Evolutionary conservation across 2,329 filamentous ascomycete species (phyloP).

Genomic region (Elsinoe necatrix): DNA sequence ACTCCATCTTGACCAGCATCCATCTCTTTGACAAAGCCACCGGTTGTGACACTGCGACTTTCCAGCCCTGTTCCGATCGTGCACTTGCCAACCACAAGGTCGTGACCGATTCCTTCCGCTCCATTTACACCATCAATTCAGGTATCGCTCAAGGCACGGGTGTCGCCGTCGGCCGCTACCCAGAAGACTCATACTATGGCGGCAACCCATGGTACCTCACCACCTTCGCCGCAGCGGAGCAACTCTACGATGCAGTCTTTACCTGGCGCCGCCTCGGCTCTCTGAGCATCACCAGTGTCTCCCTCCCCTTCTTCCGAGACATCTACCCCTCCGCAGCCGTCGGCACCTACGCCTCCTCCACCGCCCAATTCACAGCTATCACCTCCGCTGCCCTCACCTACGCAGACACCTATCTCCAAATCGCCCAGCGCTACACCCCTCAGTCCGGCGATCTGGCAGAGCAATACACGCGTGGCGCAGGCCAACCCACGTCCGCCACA

Average conservation of each 20-base stretch:
- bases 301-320: constrained; percentile 63
- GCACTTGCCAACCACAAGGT: constrained; percentile 65
- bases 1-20: constrained; percentile 51
- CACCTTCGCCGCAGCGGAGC: constrained; percentile 69
- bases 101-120: constrained; percentile 66
- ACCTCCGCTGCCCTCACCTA: constrained; percentile 55
- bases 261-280: constrained; percentile 58
- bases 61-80: constrained; percentile 62
- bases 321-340: constrained; percentile 49
- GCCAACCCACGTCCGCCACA: constrained; percentile 50
- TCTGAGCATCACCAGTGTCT: constrained; percentile 56
- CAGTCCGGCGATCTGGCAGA: constrained; percentile 58
- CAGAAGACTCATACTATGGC: constrained; percentile 60
- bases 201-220: constrained; percentile 64
- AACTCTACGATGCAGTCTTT: constrained; percentile 67
- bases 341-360: constrained; percentile 54
- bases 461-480: constrained; percentile 50
- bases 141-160: constrained; percentile 53
- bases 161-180: constrained; percentile 37
- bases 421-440: constrained; percentile 40
- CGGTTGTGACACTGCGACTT: constrained; percentile 60
- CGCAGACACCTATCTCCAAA: constrained; percentile 47
- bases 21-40: constrained; percentile 56
- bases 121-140: constrained; percentile 60
- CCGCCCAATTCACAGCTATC: constrained; percentile 36